A percentile compares a stretch with the other conserved stretches of the same genome.
These are phyloP conservation scores for Aureobasidium pullulans DNA, from an alignment of 2,329 filamentous ascomycete genomes.

Conservation along the genomic window DNA sequence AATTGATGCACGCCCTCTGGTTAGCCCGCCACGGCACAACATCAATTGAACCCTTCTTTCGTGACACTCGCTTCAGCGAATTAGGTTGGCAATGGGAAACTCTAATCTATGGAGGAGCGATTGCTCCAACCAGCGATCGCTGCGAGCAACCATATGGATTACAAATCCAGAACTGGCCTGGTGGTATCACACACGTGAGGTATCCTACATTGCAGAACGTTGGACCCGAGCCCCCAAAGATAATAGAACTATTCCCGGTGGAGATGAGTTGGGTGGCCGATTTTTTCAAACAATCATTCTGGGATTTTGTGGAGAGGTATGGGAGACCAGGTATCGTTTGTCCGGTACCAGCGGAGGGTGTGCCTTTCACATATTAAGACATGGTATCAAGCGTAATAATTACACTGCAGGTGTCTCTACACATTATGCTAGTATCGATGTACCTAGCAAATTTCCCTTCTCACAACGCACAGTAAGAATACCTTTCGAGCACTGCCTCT, in stretches of 20 bases:
- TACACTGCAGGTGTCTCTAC: no score
- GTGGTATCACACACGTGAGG: neutral
- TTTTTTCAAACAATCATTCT: neutral
- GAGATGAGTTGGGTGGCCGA: neutral
- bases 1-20: neutral
- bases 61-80: neutral
- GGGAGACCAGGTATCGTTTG: neutral
- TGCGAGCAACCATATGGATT: neutral
- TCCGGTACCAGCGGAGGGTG: no score
- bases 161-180: neutral
- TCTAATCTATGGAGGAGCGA: neutral
- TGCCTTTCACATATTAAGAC: no score
- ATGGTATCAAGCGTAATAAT: no score
- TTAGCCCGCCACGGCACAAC: neutral
- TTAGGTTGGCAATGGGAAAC: neutral
- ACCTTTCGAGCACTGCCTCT: no score
- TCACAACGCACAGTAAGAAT: no score
- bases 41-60: neutral
- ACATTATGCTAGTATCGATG: no score
- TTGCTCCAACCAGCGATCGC: neutral
- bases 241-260: neutral
- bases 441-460: no score
- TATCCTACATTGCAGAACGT: neutral
- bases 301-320: neutral
- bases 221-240: neutral